Base-by-base conservation (phyloP, 2,329 filamentous ascomycete species). In the Colletotrichum limetticola region DNA sequence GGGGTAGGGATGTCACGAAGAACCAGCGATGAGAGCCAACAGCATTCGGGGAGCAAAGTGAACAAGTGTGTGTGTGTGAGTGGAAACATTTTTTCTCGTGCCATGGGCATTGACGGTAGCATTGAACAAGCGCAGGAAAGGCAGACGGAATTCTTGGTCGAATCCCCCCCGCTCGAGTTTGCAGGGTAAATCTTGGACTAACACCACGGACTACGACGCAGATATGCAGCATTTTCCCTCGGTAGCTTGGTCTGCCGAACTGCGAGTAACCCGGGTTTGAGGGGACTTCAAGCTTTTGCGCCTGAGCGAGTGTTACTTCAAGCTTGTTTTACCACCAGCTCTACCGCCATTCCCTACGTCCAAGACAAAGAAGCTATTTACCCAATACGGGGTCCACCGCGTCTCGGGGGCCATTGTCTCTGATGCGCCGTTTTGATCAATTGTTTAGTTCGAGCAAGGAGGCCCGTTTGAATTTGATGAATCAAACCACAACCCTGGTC, bases 151-250 rank as follows among this genome's bases (percentile, higher is more conserved):
- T 70, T 52, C 66, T 70, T 66, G 66, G 66, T 60, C 66, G 56
- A 49, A 61, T 64, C 32, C 60, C 35, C 70, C 26, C 66, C 60
- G 53, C 55, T 11, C 19, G 8, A 49, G n/a, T 56, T 56, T 52
- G 28, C 71, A 66, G 57, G 66, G 60, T 56, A 62, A 59, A 72
- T 70, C 24, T 72, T 64, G 69, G 69, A 69, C n/a, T 42, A 49
- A 49, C 19, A 49, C 42, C 19, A 22, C 42, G 19, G 42, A 49
- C 8, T 49, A 49, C 42, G 16, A 49, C 42, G 42, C 46, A 16
- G 24, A 8, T n/a, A 16, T n/a, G 60, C 42, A 24, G 60, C 22
- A 24, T 28, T 37, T 42, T 35, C 3, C 7, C n/a, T 53, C 28
- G 61, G 61, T 63, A 63, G 60, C 16, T 32, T 56, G 26, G 55